Evolutionary conservation across 2,329 filamentous ascomycete genomes (phyloP).

Genomic region (Colletotrichum sp.): DNA sequence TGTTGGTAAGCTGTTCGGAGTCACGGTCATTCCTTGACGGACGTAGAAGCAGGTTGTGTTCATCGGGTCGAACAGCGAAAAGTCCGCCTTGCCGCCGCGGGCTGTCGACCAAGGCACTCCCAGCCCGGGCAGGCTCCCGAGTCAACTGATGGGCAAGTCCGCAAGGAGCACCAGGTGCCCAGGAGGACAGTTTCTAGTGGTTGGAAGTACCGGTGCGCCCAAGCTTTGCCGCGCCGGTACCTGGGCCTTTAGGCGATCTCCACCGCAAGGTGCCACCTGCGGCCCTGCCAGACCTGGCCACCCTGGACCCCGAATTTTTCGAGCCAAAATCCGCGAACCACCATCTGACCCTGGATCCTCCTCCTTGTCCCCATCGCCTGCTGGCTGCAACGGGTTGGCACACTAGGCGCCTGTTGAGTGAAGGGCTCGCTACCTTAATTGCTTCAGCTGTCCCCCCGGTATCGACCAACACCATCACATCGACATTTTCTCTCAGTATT

Average conservation of each 20-base stretch:
- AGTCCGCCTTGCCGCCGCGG: conserved; percentile 14
- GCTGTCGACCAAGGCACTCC: conserved; percentile 5
- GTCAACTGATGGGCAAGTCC: conserved; percentile 12
- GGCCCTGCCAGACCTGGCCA: background rate
- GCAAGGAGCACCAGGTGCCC: conserved; percentile 12
- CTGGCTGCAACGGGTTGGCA: background rate
- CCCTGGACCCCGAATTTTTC: conserved; percentile 18
- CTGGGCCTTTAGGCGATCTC: background rate
- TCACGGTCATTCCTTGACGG: background rate
- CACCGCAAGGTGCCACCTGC: background rate
- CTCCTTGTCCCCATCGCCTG: background rate
- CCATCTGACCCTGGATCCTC: conserved; percentile 7
- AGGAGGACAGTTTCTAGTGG: background rate
- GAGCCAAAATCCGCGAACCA: conserved; percentile 15
- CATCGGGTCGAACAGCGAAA: background rate
- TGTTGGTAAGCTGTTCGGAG: background rate
- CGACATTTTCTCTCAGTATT: background rate
- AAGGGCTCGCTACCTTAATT: conserved; percentile 15
- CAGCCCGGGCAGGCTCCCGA: background rate
- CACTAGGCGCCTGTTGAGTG: background rate
- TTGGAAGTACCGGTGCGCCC: background rate
- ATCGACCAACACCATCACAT: background rate
- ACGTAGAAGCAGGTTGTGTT: background rate
- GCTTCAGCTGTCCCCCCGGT: conserved; percentile 11
- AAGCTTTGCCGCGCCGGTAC: conserved; percentile 7